phyloP scores from a whole-genome alignment of 2,329 filamentous ascomycete genomes.

The Beauveria sp. region DNA sequence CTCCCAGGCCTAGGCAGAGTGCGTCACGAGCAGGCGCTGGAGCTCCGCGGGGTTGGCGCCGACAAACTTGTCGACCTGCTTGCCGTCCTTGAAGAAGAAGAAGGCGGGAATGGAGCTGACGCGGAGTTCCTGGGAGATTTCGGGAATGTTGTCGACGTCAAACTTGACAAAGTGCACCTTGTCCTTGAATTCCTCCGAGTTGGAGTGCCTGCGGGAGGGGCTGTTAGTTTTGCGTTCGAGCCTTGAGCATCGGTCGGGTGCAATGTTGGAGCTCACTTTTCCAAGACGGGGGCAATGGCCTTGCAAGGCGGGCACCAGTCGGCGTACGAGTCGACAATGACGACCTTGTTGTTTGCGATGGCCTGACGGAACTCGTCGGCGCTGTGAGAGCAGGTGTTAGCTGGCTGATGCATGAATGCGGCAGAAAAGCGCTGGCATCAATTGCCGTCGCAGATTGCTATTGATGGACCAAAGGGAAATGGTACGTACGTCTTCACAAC shows the following conservation, averaged over 20 bases:
- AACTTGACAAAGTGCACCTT: constrained; percentile 75
- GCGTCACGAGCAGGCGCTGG: constrained; percentile 32
- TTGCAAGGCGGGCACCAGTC: constrained; percentile 95
- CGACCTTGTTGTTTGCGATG: constrained; percentile 40
- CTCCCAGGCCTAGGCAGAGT: constrained; percentile 5
- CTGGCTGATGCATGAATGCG: background rate
- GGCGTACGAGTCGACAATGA: constrained; percentile 82
- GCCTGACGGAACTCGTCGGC: constrained; percentile 11
- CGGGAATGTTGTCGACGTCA: constrained; percentile 76
- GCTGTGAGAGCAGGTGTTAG: background rate
- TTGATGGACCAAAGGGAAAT: background rate
- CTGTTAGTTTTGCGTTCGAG: background rate
- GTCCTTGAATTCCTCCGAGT: constrained; percentile 42
- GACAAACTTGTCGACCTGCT: constrained; percentile 65
- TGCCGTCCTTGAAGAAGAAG: constrained; percentile 70
- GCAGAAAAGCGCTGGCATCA: background rate
- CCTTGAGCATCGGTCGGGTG: background rate
- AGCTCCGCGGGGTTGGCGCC: constrained; percentile 74
- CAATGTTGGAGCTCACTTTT: constrained; percentile 19
- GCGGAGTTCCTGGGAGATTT: constrained; percentile 67
- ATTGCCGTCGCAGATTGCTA: background rate
- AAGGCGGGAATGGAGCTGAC: constrained; percentile 94
- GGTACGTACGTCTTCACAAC: constrained; percentile 9
- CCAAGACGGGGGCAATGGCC: constrained; percentile 69
- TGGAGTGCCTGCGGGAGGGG: constrained; percentile 16